These are phyloP conservation scores for Globisporangium emineosum DNA, from an alignment of 352 stramenopile species.

Conservation along the genomic window DNA sequence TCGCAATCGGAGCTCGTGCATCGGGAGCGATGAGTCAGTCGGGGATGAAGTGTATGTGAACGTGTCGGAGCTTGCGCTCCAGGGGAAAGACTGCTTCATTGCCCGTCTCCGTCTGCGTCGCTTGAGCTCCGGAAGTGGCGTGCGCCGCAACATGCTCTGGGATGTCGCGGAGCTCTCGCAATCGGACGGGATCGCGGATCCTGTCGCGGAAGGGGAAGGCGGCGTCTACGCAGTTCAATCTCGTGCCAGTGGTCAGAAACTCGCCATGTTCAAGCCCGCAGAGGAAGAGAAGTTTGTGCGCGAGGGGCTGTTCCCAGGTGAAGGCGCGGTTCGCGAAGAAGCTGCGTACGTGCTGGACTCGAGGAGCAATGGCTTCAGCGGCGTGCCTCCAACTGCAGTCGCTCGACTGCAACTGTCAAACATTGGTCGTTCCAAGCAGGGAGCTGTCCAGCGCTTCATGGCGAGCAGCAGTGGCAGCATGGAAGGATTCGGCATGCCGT, in stretches of 20 bases:
- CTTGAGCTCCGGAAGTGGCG: conserved; percentile 51
- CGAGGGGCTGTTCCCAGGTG: conserved; percentile 58
- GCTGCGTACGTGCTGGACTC: conserved; percentile 75
- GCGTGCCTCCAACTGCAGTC: conserved; percentile 70
- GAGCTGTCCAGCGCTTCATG: conserved; percentile 82
- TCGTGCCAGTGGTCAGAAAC: conserved; percentile 58
- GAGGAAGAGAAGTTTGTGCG: conserved; percentile 80
- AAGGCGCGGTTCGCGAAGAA: conserved; percentile 76
- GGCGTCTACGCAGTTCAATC: conserved; percentile 75
- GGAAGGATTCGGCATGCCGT: conserved; percentile 81
- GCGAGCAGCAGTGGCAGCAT: conserved; percentile 69
- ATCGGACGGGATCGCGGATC: conserved; percentile 48
- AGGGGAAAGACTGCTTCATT: conserved; percentile 78
- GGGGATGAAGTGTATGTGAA: conserved; percentile 69
- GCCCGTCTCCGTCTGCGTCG: conserved; percentile 50
- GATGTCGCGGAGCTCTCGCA: conserved; percentile 60
- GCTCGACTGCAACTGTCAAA: conserved; percentile 53
- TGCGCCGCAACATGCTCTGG: conserved; percentile 77
- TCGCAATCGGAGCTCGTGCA: conserved; percentile 11
- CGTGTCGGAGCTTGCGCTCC: conserved; percentile 57
- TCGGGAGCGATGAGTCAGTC: conserved; percentile 6
- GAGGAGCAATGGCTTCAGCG: conserved; percentile 63
- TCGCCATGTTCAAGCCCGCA: conserved; percentile 81
- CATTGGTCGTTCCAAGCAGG: conserved; percentile 49
- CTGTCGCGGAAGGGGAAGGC: conserved; percentile 57